Base-by-base conservation (phyloP, 2,329 filamentous ascomycete species). In the Diaporthe citrichinensis region DNA sequence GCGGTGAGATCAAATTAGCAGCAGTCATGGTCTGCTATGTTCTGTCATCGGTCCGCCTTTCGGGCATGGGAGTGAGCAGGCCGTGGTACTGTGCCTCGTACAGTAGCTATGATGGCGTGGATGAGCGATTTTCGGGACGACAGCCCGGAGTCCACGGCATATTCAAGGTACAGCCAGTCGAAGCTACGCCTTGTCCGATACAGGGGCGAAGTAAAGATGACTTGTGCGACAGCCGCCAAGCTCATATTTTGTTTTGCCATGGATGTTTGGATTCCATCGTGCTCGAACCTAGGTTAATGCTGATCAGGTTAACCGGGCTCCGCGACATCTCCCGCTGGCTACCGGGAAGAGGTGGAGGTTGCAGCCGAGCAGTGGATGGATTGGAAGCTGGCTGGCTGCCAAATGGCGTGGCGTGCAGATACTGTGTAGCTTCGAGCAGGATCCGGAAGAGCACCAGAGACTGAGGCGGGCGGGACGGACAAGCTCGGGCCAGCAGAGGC, bases 121-220 rank as follows among this genome's bases (percentile, higher is more conserved):
- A 44, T 73, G 71, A 73, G 71, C 71, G 71, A 73, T 73, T 65
- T 55, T 73, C 71, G 71, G 71, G 71, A 53, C 49, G 51, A 65
- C 58, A 68, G 58, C 17, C 58, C 58, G 71, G 58, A 44, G 71
- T 41, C 34, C 41, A 73, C 58, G 71, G 71, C 28, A 51, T 44
- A 39, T 62, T 14, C 25, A 28, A 34, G 10, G 14, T 17, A 2
- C 28, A 12, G 17, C 34, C 36, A 7, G 36, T 46, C 68, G 10
- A 58, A 58, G 25, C 39, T 44, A 41, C 68, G 68, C 68, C 68
- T 23, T 71, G 36, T 58, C 51, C n/a, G 23, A 34, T 17, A 58
- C 68, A 71, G 53, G 53, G 49, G 49, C 49, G 39, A 41, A 23
- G 31, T 51, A 59, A 31, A 51, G 41, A 61, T 20, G 53, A 72